Evolutionary conservation across 176 grass and related monocot species (phyloP).

Genomic region (Aegilops bicornis): DNA sequence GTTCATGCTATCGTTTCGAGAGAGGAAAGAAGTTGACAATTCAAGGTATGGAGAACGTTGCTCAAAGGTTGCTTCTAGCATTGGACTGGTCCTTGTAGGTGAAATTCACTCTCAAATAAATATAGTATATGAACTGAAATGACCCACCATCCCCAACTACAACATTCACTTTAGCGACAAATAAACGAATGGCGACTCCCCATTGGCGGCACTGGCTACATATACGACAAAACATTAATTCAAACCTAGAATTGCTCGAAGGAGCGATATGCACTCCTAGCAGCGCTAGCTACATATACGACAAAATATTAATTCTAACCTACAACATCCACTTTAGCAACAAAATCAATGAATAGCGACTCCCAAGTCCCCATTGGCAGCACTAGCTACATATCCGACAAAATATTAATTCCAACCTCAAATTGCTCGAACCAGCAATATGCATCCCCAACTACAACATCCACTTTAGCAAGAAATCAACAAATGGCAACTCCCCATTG

Average conservation of each 20-base stretch:
- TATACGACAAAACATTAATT: slow-evolving; percentile 27
- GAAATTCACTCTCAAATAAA: slow-evolving; percentile 28
- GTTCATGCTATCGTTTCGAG: not conserved
- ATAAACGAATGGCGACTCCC: not conserved
- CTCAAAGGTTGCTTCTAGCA: not conserved
- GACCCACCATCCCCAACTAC: not conserved
- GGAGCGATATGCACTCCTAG: slow-evolving; percentile 65
- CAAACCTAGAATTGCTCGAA: slow-evolving; percentile 95
- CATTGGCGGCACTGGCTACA: not conserved
- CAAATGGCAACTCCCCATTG: not conserved
- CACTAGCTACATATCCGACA: not conserved
- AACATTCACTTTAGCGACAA: not conserved
- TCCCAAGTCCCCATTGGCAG: not conserved
- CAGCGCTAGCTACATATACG: not conserved
- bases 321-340: not conserved
- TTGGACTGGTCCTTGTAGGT: not conserved
- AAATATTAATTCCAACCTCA: slow-evolving; percentile 54
- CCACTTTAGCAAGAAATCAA: not conserved
- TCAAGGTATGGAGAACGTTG: not conserved
- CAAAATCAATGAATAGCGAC: not conserved
- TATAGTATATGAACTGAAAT: slow-evolving; percentile 25
- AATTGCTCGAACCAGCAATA: slow-evolving; percentile 96
- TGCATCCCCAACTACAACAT: slow-evolving; percentile 18
- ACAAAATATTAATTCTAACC: too few species aligned
- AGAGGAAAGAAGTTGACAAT: not conserved